A percentile compares a stretch with the other conserved stretches of the same genome.
These are phyloP conservation scores for Capsicum pubescens DNA, from an alignment of 257 asterid genomes.

Conservation along the genomic window DNA sequence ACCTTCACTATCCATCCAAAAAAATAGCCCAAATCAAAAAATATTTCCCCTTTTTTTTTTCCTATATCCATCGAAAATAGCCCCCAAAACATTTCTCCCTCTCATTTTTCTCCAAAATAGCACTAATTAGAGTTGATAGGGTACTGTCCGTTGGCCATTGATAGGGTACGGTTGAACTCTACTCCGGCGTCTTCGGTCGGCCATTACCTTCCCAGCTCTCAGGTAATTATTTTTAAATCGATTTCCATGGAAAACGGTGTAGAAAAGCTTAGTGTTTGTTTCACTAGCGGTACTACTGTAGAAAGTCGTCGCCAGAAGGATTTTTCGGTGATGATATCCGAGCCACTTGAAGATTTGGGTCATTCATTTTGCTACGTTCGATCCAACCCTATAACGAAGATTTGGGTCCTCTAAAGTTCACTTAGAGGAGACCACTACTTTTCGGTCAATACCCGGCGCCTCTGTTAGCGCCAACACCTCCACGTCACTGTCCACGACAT, in stretches of 20 bases:
- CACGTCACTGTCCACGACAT: conserved; percentile 85
- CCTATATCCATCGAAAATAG: too few relatives aligned
- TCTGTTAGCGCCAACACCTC: conserved; percentile 93
- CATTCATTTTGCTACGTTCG: conserved; percentile 89
- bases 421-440: conserved; percentile 64
- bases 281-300: conserved; percentile 58
- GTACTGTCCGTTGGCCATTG: too few relatives aligned
- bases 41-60: too few relatives aligned
- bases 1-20: too few relatives aligned
- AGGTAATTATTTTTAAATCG: neutral
- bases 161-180: too few relatives aligned
- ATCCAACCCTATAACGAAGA: conserved; percentile 66
- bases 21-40: too few relatives aligned
- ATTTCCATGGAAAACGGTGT: conserved; percentile 85
- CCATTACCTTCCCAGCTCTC: too few relatives aligned
- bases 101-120: too few relatives aligned
- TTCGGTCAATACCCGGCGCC: conserved; percentile 86
- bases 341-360: conserved; percentile 88
- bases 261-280: conserved; percentile 81
- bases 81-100: too few relatives aligned
- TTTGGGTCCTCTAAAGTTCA: conserved; percentile 65
- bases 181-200: too few relatives aligned
- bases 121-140: too few relatives aligned
- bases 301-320: conserved; percentile 59
- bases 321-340: conserved; percentile 53